Evolutionary conservation across 2,329 filamentous ascomycete genomes (phyloP).

Genomic region (Thelonectria discophora): DNA sequence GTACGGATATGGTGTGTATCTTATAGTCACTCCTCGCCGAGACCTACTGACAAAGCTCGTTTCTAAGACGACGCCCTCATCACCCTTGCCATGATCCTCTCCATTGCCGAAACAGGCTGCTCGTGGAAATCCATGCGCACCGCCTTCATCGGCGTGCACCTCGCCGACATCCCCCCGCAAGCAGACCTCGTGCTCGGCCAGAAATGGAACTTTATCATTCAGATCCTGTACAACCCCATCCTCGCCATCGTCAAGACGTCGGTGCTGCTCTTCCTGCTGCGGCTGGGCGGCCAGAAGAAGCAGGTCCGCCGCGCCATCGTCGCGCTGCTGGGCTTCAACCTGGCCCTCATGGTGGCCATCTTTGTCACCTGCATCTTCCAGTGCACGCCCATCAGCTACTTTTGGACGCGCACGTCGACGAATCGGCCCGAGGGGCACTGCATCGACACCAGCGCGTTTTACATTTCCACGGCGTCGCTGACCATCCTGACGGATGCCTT

Average conservation of each 20-base stretch:
- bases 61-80: constrained; percentile 28
- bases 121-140: constrained; percentile 31
- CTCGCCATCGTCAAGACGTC: constrained; percentile 57
- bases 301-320: constrained; percentile 41
- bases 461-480: constrained; percentile 46
- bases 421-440: constrained; percentile 38
- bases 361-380: constrained; percentile 52
- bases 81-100: constrained; percentile 27
- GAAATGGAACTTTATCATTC: constrained; percentile 50
- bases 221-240: constrained; percentile 56
- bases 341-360: constrained; percentile 46
- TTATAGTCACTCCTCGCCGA: neutral
- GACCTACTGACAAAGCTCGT: constrained; percentile 1
- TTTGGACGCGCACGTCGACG: constrained; percentile 16
- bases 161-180: constrained; percentile 44
- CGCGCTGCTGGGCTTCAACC: constrained; percentile 47
- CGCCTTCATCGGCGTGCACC: constrained; percentile 39
- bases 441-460: constrained; percentile 44
- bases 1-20: constrained; percentile 27
- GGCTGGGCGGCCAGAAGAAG: constrained; percentile 50
- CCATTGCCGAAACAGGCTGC: constrained; percentile 28
- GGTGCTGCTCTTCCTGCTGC: constrained; percentile 54
- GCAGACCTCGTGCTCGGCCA: constrained; percentile 34
- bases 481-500: constrained; percentile 54
- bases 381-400: constrained; percentile 45